Conservation (phyloP, 2,329 filamentous ascomycete species). For the Fusarium penzigii region DNA sequence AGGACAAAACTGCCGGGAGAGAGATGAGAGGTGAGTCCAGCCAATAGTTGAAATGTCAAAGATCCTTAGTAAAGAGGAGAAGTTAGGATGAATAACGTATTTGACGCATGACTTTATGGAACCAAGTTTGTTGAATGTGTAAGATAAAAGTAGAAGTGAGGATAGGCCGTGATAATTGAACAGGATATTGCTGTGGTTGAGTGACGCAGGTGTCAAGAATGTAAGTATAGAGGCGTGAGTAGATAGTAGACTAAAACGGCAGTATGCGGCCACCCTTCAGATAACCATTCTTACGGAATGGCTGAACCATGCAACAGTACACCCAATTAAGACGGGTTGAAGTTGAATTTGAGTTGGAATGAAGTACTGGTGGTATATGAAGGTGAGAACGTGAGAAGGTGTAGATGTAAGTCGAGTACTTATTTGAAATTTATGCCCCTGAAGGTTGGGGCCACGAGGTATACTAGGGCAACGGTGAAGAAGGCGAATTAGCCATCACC, state of each 20-base stretch:
- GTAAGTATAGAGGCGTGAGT: neutral
- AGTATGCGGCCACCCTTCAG: neutral
- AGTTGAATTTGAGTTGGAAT: neutral
- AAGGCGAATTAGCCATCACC: too few species aligned
- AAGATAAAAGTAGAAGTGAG: constrained; percentile 3
- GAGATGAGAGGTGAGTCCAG: neutral
- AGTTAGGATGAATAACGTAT: constrained; percentile 1
- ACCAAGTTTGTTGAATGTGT: constrained; percentile 9
- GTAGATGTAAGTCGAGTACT: neutral
- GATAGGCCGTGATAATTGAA: neutral
- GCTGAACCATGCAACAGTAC: neutral
- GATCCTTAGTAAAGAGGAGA: neutral
- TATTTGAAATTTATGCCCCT: neutral
- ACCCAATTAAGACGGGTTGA: neutral
- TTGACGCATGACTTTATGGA: constrained; percentile 5
- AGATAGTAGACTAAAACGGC: neutral
- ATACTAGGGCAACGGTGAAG: too few species aligned
- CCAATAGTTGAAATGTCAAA: neutral
- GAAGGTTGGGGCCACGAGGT: too few species aligned
- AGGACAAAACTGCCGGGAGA: neutral
- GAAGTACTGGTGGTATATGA: neutral
- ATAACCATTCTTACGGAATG: neutral
- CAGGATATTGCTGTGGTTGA: too few species aligned
- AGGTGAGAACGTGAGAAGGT: neutral
- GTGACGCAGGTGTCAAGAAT: neutral